Base-by-base conservation (phyloP, 2,329 filamentous ascomycete genomes). In the Colletotrichum lini region DNA sequence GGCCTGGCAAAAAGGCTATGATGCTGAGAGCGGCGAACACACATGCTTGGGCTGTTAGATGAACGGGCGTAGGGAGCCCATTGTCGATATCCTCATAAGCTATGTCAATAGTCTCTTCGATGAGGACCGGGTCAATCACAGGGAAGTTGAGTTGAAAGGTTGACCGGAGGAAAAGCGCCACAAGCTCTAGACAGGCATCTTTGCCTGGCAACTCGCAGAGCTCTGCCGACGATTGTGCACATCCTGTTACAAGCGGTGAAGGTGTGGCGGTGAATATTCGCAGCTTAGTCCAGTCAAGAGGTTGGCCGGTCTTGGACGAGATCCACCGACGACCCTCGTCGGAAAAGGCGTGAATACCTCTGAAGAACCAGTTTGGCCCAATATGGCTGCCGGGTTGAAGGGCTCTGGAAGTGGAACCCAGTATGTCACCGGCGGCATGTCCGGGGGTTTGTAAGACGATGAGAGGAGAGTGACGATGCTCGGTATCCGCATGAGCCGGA, bases 321-420 rank as follows among this genome's bases (percentile, higher is more conserved):
- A 69, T 65, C 61, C 60, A 69, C 18, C 21, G 42, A 13, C 61
- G 66, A 5, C 66, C 66, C 23, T 65, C 18, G 5, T 47, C 61
- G 4, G 66, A 65, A 10, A 69, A 65, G 3, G 45, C 53, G 9
- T 69, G 66, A 6, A 65, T 53, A 16, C 66, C 66, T n/a, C 61
- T 42, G 8, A 69, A 69, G 61, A 65, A 69, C 66, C 66, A 69
- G 12, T 69, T 69, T 2, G 60, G 66, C 0, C 66, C 65, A 9
- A 68, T 35, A 35, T 56, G 47, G 59, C 35, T 62, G n/a, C 45
- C 45, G 6, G 45, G 45, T 8, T 23, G 13, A 23, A 49, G 47
- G 8, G 12, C 49, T n/a, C 1, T 30, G 18, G 49, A 13, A 15
- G 35, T 3, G 15, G 38, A 16, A 2, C 9, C 8, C 38, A 12